Base-by-base conservation (phyloP, 441 rosid species). In the Geranium incanum region DNA sequence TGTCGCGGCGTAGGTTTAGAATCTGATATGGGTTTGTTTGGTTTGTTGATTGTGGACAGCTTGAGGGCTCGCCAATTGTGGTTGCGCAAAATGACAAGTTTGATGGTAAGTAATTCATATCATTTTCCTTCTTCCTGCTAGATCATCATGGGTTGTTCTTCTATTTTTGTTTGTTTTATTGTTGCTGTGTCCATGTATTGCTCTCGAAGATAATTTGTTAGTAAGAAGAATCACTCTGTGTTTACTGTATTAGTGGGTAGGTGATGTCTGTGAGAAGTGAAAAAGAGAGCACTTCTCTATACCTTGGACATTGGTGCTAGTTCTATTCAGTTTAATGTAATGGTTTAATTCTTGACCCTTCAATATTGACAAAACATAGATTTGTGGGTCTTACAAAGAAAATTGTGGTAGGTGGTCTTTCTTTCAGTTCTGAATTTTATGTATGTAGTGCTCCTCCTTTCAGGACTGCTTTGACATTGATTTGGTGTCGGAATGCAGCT, bases 71-170 rank as follows among this genome's bases (percentile, higher is more conserved):
- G 11, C 97, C 97, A 0, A 81, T 89, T 66, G 92, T 94, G 43
- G 93, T 79, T 75, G 93, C 92, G 0, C 96, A 94, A 76, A 94
- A 94, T 82, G 97, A 94, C 60, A 94, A 90, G 77, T 91, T 94
- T 81, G 88, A 90, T 77, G 96, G 98, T 91, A 79, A 84, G 87
- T 71, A 77, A 71, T 64, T 39, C n/a, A 1, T 55, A 23, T 1
- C 38, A 28, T 70, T 63, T 45, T 23, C 13, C 13, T 67, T 43
- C 16, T 50, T 50, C 59, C 59, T 50, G 59, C 59, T 13, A 50
- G 57, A 3, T 48, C 15, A 48, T 1, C n/a, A 48, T 48, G 57
- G 2, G 15, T 12, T 39, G n/a, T 48, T 12, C 57, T 48, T 39
- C 33, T 28, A 28, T 1, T 28, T 28, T 28, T 28, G 3, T 28